Conservation (phyloP, 2,329 filamentous ascomycete genomes). For the Scedosporium boydii region DNA sequence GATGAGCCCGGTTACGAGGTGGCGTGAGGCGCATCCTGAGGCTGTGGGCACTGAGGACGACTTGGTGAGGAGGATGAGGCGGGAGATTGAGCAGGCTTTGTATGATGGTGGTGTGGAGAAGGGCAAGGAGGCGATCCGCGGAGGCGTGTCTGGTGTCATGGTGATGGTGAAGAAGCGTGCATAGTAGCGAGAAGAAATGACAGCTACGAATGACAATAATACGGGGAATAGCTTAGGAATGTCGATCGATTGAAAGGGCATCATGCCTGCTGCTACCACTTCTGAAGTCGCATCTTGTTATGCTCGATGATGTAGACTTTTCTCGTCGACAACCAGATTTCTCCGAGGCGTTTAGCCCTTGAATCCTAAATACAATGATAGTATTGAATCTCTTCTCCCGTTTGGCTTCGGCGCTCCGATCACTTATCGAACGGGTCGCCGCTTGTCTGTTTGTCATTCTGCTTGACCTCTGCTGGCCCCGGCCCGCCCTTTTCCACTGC, state of each 20-base stretch:
- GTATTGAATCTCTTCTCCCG: too few species aligned
- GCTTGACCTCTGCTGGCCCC: neutral
- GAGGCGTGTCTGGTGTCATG: slow-evolving; percentile 13
- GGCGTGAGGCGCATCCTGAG: slow-evolving; percentile 32
- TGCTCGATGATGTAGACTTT: too few species aligned
- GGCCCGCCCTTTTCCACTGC: neutral
- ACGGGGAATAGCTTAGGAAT: neutral
- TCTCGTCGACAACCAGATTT: too few species aligned
- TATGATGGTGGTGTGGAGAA: slow-evolving; percentile 21
- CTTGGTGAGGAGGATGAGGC: slow-evolving; percentile 18
- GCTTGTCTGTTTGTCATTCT: neutral
- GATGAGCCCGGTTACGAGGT: slow-evolving; percentile 26
- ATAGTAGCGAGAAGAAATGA: neutral
- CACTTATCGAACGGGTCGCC: too few species aligned
- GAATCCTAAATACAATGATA: too few species aligned
- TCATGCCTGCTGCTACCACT: neutral
- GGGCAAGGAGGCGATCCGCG: slow-evolving; percentile 17
- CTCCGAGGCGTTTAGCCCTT: too few species aligned
- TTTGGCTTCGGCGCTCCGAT: too few species aligned
- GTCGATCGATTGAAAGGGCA: neutral
- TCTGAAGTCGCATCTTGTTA: too few species aligned
- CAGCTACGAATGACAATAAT: neutral
- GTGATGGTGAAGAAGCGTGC: slow-evolving; percentile 17
- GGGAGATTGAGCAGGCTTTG: slow-evolving; percentile 14
- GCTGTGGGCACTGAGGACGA: slow-evolving; percentile 25